Evolutionary conservation across 805 yeast genomes (phyloP), one percentile per base, ranked within the genome.

Genomic region (Torulaspora quercuum): DNA sequence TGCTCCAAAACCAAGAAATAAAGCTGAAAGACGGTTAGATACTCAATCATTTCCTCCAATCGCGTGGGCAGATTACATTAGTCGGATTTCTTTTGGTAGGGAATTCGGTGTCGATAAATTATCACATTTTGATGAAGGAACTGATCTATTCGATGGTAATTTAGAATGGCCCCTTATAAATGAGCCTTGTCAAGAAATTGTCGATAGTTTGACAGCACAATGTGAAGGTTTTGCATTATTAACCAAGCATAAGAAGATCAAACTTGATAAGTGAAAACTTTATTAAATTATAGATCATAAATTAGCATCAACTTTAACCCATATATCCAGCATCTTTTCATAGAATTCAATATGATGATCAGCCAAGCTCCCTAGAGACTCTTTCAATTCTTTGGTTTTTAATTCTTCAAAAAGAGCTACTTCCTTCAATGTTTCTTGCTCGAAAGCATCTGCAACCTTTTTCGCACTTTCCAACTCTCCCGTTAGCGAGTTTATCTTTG

Each of bases 1-100:
- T 29, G 95, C 97, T 1, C 98, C 97, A 0, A 71, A 62, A 16
- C 89, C 95, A 3, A 76, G 83, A 50, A 66, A 72, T 14, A 89
- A 89, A 56, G 80, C 80, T 59, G 78, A 74, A 57, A 76, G 81
- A 57, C 76, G 64, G 41, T 69, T 78, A 41, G 82, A 73, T 14
- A 60, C 64, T 13, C 71, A 76, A 16, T 70, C 65, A 16, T 83
- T 74, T 42, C 90, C 94, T 0, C 63, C 65, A 0, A 52, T 85
- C n/a, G 62, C 70, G 6, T 85, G 82, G 67, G 45, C 59, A 0
- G 57, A 67, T 13, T 84, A 78, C 50, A 46, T 87, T 7, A 56
- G 71, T 1, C 52, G 64, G 30, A 67, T 68, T 1, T 74, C 75
- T 36, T 86, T 84, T 50, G 45, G 56, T 3, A 37, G 32, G 8